A percentile compares a stretch with the other conserved stretches of the same genome.
Evolutionary conservation across 768 basidiomycete species (phyloP).

Genomic region (Boletus fagicola): DNA sequence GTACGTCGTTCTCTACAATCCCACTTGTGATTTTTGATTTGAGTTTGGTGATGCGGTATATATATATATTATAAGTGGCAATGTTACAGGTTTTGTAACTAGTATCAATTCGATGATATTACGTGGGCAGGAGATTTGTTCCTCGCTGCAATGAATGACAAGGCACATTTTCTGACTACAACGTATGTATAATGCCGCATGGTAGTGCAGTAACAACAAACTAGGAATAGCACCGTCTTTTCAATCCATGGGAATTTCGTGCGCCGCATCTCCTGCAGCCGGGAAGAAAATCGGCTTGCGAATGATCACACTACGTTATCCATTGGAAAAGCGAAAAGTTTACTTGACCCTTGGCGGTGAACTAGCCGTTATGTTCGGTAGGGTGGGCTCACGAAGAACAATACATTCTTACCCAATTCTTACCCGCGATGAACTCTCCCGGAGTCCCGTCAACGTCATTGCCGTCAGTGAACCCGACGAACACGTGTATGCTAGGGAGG

Average conservation of each 20-base stretch:
- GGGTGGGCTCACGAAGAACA: not conserved
- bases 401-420: not conserved
- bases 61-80: too few relatives aligned
- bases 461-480: not conserved
- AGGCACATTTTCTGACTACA: too few relatives aligned
- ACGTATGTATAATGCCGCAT: too few relatives aligned
- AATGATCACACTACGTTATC: not conserved
- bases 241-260: not conserved
- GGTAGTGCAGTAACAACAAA: too few relatives aligned
- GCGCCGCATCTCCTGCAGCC: not conserved
- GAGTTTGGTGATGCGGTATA: too few relatives aligned
- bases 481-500: slow-evolving; percentile 8
- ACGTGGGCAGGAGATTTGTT: too few relatives aligned
- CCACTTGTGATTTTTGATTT: not conserved
- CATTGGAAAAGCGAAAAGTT: slow-evolving; percentile 15
- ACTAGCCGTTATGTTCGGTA: not conserved
- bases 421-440: not conserved
- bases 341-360: not conserved
- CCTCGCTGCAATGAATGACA: too few relatives aligned
- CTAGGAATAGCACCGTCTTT: too few relatives aligned
- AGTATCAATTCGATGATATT: too few relatives aligned
- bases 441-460: not conserved
- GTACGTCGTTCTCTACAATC: not conserved
- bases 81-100: too few relatives aligned
- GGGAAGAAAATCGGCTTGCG: not conserved